Conservation (phyloP, 2,329 filamentous ascomycete species). For the Curvularia eragrostidis region DNA sequence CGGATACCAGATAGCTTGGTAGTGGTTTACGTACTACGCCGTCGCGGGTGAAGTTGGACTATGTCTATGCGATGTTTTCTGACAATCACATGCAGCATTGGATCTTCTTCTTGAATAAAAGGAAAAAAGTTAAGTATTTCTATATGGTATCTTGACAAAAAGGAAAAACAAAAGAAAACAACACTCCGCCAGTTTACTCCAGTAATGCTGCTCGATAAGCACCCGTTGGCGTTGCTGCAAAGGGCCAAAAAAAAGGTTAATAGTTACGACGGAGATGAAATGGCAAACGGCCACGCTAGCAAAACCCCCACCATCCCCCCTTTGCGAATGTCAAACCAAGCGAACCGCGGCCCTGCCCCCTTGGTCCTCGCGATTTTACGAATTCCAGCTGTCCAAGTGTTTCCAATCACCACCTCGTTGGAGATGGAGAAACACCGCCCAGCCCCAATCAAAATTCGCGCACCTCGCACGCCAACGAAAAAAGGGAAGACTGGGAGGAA, state of each 20-base stretch:
- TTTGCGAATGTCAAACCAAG: not conserved
- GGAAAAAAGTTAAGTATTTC: not conserved
- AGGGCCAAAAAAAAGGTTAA: not conserved
- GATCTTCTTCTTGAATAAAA: not conserved
- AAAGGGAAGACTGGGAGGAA: not conserved
- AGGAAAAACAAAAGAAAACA: not conserved
- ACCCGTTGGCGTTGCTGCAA: not conserved
- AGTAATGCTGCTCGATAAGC: not conserved
- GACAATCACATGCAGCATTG: not conserved
- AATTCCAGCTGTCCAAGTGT: not conserved
- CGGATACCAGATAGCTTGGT: not conserved
- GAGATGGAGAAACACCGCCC: not conserved
- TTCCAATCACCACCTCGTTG: not conserved
- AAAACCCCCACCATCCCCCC: not conserved
- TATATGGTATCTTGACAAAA: not conserved
- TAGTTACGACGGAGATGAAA: not conserved
- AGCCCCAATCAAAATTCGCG: not conserved
- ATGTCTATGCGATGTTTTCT: not conserved
- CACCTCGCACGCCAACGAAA: not conserved
- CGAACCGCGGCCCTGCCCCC: not conserved
- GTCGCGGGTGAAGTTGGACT: not conserved
- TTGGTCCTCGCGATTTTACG: conserved; percentile 1
- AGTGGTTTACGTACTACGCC: not conserved
- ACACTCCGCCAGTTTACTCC: not conserved
- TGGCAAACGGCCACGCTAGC: not conserved